Conservation (phyloP, 2,329 filamentous ascomycete species). For the Ophiostoma angusticollis region DNA sequence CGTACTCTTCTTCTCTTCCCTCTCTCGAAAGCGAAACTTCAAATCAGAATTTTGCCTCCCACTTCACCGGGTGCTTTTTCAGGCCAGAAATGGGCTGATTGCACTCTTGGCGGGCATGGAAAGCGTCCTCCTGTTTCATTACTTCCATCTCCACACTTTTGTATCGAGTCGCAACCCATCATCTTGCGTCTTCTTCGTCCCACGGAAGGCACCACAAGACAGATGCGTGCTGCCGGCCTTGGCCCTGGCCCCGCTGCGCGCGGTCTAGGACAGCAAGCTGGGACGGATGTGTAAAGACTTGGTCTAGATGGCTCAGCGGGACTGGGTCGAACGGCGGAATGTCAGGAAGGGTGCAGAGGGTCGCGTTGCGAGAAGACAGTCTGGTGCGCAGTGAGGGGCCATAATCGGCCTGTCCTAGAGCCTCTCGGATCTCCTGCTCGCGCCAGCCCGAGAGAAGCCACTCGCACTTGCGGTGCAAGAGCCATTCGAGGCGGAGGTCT, state of each 20-base stretch:
- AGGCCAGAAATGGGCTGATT: too few relatives aligned
- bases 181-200: not conserved
- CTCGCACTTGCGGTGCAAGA: conserved; percentile 8
- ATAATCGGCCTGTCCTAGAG: not conserved
- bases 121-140: too few relatives aligned
- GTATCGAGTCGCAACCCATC: too few relatives aligned
- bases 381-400: too few relatives aligned
- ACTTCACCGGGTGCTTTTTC: too few relatives aligned
- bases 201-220: conserved; percentile 9
- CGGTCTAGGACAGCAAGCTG: conserved; percentile 7
- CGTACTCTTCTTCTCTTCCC: too few relatives aligned
- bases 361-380: too few relatives aligned
- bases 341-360: conserved; percentile 9
- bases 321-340: conserved; percentile 12
- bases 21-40: too few relatives aligned
- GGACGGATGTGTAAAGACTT: conserved; percentile 5
- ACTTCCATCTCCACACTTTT: too few relatives aligned
- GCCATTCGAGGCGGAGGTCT: conserved; percentile 1
- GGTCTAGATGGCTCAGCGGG: conserved; percentile 5
- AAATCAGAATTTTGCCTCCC: too few relatives aligned
- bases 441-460: conserved; percentile 12
- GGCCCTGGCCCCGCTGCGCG: too few relatives aligned
- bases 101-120: too few relatives aligned
- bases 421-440: conserved; percentile 7
- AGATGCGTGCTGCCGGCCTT: conserved; percentile 4